phyloP scores from a whole-genome alignment of 768 basidiomycete species.

The Amanita exitialis region DNA sequence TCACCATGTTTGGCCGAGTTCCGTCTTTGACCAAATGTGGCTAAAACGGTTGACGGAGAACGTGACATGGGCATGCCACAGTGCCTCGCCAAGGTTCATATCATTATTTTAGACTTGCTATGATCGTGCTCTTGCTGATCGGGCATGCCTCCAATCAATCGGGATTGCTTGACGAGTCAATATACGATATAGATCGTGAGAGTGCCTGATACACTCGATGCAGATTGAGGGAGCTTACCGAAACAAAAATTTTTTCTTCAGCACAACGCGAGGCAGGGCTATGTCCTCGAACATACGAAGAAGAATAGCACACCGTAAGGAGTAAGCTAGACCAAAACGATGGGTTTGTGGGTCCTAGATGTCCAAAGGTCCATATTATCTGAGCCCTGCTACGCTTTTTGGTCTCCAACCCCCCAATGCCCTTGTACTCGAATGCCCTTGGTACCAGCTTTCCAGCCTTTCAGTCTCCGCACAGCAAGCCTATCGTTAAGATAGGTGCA shows the following conservation, averaged over 20 bases:
- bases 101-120: not conserved
- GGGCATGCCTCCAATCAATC: not conserved
- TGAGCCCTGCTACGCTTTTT: not conserved
- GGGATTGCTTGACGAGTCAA: not conserved
- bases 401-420: conserved; percentile 1
- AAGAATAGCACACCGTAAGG: conserved; percentile 2
- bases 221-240: not conserved
- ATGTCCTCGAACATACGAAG: not conserved
- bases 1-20: not conserved
- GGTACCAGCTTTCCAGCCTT: not conserved
- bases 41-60: not conserved
- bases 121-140: not conserved
- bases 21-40: not conserved
- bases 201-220: not conserved
- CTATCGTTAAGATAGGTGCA: not conserved
- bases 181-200: not conserved
- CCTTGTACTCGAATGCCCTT: not conserved
- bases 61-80: not conserved
- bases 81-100: not conserved
- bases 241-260: not conserved
- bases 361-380: not conserved
- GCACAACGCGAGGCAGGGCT: conserved; percentile 2
- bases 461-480: not conserved
- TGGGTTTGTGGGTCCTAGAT: conserved; percentile 3
- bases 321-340: not conserved